These are phyloP conservation scores for Phytophthora pluvialis DNA, from an alignment of 352 stramenopile species.

Conservation along the genomic window DNA sequence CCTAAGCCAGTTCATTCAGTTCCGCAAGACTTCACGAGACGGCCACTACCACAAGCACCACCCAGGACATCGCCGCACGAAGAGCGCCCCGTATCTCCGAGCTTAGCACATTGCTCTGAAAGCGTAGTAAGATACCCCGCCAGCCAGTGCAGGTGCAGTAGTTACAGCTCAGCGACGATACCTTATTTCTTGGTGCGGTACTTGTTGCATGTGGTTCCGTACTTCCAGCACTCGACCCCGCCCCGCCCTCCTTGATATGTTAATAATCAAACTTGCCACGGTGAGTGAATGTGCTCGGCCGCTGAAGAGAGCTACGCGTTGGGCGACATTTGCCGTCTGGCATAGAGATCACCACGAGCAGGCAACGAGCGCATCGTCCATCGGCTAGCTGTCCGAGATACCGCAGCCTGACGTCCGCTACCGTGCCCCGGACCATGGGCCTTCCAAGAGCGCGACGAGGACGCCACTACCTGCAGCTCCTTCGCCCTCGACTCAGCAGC, in stretches of 20 bases:
- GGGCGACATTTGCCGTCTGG: background rate
- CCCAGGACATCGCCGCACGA: background rate
- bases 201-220: no score
- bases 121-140: no score
- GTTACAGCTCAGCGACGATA: no score
- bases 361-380: background rate
- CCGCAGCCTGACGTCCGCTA: background rate
- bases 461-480: background rate
- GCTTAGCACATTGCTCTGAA: background rate
- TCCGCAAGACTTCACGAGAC: conserved; percentile 43
- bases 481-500: no score
- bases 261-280: no score
- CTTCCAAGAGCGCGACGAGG: background rate
- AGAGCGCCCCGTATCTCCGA: conserved; percentile 5
- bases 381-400: background rate
- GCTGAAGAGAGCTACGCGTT: background rate
- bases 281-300: background rate
- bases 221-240: no score
- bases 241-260: no score
- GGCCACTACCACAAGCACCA: conserved; percentile 12
- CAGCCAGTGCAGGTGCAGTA: no score
- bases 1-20: conserved; percentile 51
- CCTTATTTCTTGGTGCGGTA: no score
- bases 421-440: no score
- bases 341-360: conserved; percentile 14